phyloP scores from a whole-genome alignment of 345 rosid genomes.

The Boechera retrofracta region DNA sequence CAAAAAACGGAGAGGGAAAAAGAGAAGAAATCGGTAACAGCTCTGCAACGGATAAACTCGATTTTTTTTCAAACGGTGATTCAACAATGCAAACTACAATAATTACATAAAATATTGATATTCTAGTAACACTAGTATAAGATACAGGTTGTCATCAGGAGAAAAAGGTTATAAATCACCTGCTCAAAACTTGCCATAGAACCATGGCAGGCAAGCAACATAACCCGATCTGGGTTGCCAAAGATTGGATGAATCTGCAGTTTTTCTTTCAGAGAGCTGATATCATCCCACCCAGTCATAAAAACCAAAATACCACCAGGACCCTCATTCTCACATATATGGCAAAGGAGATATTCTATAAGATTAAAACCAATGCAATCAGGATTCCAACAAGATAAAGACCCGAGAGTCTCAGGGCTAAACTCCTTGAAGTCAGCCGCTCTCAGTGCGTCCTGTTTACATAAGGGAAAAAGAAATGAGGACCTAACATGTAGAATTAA shows the following conservation, averaged over 20 bases:
- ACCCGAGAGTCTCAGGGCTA: constrained; percentile 65
- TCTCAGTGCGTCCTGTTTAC: constrained; percentile 70
- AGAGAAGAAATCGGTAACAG: constrained; percentile 19
- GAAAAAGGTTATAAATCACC: constrained; percentile 47
- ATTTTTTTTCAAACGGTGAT: neutral
- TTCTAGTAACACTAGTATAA: constrained; percentile 16
- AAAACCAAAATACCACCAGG: constrained; percentile 90
- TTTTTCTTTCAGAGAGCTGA: constrained; percentile 83
- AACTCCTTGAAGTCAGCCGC: constrained; percentile 71
- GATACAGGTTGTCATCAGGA: constrained; percentile 20
- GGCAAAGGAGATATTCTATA: constrained; percentile 68
- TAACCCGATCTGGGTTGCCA: constrained; percentile 72
- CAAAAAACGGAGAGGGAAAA: constrained; percentile 1
- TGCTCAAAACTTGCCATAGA: constrained; percentile 97
- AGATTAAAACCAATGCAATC: constrained; percentile 94
- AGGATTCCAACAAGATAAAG: constrained; percentile 90
- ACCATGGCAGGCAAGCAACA: constrained; percentile 93
- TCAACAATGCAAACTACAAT: constrained; percentile 16
- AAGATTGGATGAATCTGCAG: constrained; percentile 68
- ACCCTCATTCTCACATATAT: constrained; percentile 72
- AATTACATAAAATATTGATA: constrained; percentile 12
- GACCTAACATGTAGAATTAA: constrained; percentile 24
- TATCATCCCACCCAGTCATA: constrained; percentile 99
- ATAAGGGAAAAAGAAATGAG: constrained; percentile 28
- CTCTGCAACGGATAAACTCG: neutral